Evolutionary conservation across 192 early-diverging fungal species (phyloP).

Genomic region (Coemansia sp.): DNA sequence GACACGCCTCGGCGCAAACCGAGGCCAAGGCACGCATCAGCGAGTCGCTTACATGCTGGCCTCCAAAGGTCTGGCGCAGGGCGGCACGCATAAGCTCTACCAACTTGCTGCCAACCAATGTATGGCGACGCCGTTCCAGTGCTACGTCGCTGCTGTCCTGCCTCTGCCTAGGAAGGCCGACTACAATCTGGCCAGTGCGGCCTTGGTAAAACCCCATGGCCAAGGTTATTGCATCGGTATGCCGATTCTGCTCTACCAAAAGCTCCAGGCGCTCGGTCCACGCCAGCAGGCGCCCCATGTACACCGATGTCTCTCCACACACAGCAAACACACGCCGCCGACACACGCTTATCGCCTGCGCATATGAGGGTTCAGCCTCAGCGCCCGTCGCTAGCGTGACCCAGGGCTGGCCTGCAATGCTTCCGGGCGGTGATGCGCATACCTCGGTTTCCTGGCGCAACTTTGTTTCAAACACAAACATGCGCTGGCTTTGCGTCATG

Average conservation of each 20-base stretch:
- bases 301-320: constrained; percentile 30
- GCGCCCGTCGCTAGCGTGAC: constrained; percentile 45
- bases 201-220: constrained; percentile 42
- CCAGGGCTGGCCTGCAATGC: constrained; percentile 44
- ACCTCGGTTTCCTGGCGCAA: constrained; percentile 37
- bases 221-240: constrained; percentile 42
- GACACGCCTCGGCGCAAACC: constrained; percentile 35
- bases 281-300: constrained; percentile 40
- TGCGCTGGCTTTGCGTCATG: constrained; percentile 46
- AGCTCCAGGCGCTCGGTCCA: constrained; percentile 48
- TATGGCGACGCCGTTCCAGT: constrained; percentile 12
- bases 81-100: constrained; percentile 30
- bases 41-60: constrained; percentile 4
- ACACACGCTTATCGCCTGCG: constrained; percentile 32
- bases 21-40: constrained; percentile 26
- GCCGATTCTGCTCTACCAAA: constrained; percentile 26
- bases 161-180: constrained; percentile 31
- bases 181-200: constrained; percentile 43
- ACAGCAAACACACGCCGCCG: constrained; percentile 37
- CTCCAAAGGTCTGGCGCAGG: constrained; percentile 13
- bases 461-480: constrained; percentile 45
- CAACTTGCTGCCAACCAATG: constrained; percentile 32
- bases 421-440: constrained; percentile 31
- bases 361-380: constrained; percentile 52
- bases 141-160: constrained; percentile 6